Conservation (phyloP, 805 yeast genomes). For the Yamadazyma nakazawae region DNA sequence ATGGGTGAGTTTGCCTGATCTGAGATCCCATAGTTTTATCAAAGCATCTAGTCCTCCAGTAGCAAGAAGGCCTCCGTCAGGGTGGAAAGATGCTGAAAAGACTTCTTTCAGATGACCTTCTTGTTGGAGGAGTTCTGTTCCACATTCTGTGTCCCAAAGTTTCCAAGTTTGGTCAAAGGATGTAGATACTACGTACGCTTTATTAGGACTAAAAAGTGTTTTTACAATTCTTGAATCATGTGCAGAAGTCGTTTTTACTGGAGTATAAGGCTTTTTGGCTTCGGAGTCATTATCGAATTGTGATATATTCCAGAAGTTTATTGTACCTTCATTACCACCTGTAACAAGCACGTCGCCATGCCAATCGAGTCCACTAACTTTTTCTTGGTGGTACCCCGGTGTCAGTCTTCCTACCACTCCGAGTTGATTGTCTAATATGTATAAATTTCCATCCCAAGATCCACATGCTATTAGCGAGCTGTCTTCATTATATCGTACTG, state of each 20-base stretch:
- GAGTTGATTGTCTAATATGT: slow-evolving; percentile 45
- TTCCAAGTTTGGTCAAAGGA: slow-evolving; percentile 89
- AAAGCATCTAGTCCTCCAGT: slow-evolving; percentile 78
- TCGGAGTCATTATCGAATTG: background rate
- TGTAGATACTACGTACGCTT: slow-evolving; percentile 57
- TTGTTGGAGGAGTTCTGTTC: slow-evolving; percentile 56
- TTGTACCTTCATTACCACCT: slow-evolving; percentile 39
- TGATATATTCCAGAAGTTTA: slow-evolving; percentile 27
- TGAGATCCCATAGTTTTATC: slow-evolving; percentile 78
- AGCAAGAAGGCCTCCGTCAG: slow-evolving; percentile 73
- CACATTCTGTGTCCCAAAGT: slow-evolving; percentile 64
- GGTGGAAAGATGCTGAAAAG: slow-evolving; percentile 57
- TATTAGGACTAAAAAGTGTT: slow-evolving; percentile 63
- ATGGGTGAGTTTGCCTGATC: slow-evolving; percentile 67
- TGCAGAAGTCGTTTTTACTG: slow-evolving; percentile 22
- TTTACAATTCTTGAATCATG: slow-evolving; percentile 55
- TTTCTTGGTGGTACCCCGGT: slow-evolving; percentile 54
- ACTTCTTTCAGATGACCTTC: slow-evolving; percentile 86
- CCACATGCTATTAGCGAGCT: slow-evolving; percentile 53
- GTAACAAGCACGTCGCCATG: slow-evolving; percentile 20
- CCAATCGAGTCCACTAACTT: slow-evolving; percentile 74
- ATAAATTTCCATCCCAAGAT: slow-evolving; percentile 80
- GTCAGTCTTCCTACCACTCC: slow-evolving; percentile 22
- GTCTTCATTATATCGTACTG: slow-evolving; percentile 44
- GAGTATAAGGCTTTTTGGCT: slow-evolving; percentile 10